phyloP scores from a whole-genome alignment of 495 filamentous ascomycete species.

The Penicillium roqueforti region DNA sequence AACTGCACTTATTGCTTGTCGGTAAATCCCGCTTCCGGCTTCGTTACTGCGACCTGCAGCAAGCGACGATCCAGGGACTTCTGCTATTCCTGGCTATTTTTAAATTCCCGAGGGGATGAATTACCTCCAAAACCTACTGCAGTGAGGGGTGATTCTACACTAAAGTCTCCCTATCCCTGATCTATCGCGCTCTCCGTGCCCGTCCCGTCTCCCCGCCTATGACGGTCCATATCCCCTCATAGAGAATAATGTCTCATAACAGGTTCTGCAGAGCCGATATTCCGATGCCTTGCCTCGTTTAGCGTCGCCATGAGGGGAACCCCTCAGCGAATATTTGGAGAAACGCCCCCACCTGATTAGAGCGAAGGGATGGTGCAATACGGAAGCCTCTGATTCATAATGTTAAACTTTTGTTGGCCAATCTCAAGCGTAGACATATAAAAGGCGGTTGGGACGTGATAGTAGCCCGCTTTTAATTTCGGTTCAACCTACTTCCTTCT shows the following conservation, averaged over 20 bases:
- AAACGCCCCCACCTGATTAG: not conserved
- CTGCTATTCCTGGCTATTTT: not conserved
- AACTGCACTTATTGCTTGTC: not conserved
- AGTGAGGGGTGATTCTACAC: not conserved
- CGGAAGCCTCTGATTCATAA: not conserved
- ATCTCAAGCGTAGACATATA: not conserved
- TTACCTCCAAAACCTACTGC: not conserved
- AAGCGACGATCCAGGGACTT: not conserved
- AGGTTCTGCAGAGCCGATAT: not conserved
- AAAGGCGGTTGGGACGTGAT: not conserved
- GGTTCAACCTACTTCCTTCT: not conserved
- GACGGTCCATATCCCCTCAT: too few relatives aligned
- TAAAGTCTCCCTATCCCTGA: not conserved
- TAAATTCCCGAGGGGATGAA: not conserved
- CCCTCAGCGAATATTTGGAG: not conserved
- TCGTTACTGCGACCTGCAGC: not conserved
- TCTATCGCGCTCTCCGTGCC: not conserved
- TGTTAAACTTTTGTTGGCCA: not conserved
- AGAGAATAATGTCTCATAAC: not conserved
- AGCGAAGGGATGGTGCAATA: not conserved
- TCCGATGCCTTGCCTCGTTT: not conserved
- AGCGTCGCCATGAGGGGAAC: slow-evolving; percentile 1
- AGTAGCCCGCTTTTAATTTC: not conserved
- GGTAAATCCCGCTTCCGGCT: not conserved
- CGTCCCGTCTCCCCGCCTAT: not conserved